phyloP scores from a whole-genome alignment of 2,329 filamentous ascomycete genomes.

The Colletotrichum sp. region DNA sequence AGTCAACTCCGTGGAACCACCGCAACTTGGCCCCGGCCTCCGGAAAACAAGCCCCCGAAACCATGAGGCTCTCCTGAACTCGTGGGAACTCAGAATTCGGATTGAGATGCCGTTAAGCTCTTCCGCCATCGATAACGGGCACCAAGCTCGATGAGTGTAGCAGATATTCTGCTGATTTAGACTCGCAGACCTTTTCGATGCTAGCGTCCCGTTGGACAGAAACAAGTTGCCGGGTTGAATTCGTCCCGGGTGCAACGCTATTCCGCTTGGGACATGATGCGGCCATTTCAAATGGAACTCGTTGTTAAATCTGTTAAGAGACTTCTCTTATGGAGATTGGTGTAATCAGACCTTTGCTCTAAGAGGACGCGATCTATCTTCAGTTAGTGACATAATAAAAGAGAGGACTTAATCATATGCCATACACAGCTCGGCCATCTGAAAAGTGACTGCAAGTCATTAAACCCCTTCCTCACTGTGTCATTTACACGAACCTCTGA shows the following conservation, averaged over 20 bases:
- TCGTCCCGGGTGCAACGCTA: background rate
- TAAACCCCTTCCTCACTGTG: background rate
- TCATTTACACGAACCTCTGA: background rate
- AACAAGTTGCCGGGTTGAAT: background rate
- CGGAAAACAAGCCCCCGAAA: background rate
- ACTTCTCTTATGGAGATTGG: background rate
- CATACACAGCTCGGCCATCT: background rate
- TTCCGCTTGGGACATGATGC: background rate
- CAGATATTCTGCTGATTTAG: background rate
- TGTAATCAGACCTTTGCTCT: background rate
- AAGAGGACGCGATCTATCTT: background rate
- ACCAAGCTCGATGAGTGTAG: background rate
- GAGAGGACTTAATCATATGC: accelerated
- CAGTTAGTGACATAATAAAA: background rate
- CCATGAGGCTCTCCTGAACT: background rate
- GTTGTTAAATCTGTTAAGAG: background rate
- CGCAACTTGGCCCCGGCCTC: background rate
- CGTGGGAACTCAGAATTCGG: background rate
- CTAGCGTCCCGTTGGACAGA: background rate
- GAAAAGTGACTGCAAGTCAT: background rate
- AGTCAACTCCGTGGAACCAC: background rate
- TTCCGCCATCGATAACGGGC: background rate
- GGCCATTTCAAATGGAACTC: accelerated
- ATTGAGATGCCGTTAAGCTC: background rate
- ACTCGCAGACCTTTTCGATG: background rate